Evolutionary conservation across 768 basidiomycete genomes (phyloP), one percentile per base, ranked within the genome.

Genomic region (Ramaria sp.): DNA sequence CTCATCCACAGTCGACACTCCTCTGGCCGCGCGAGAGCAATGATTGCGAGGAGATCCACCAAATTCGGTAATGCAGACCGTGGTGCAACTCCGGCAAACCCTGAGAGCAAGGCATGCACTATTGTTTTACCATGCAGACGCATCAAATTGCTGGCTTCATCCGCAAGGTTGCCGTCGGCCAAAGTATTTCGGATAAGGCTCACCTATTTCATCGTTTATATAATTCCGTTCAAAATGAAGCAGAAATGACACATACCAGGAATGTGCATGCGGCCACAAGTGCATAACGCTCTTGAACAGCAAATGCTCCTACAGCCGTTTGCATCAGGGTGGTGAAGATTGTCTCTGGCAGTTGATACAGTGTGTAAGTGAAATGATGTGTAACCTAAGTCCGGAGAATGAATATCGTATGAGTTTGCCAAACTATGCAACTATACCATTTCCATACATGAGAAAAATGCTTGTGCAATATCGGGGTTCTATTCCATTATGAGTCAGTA

Each of bases 401-500:
- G 22, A 30, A 36, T 18, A 2, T 34, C 13, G 36, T 37, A 27
- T 22, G 32, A 1, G 57, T 37, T 24, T 50, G n/a, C 22, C 20
- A 30, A 36, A 1, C 20, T 16, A 24, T 22, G 32, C 27, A 25
- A 16, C 71, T 77, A 45, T 57, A 88, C 88, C 43, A 79, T 76
- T 43, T 90, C 88, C 73, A 88, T 76, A 63, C 82, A 93, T 8
- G 75, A 75, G 67, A 94, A 95, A 66, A 93, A 94, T 24, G 82
- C 82, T 63, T 92, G 90, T 15, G 91, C 88, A 25, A 95, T 79
- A 64, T 95, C 93, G 0, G 93, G 92, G 63, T 95, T 90, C 90
- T 95, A 50, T 15, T 24, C 27, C 20, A 42, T 45, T 16, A 39
- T 16, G 24, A 9, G 25, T 24, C 32, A 18, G 47, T 24, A 50